Base-by-base conservation (phyloP, 352 stramenopile species). In the Phytophthora chlamydospora region DNA sequence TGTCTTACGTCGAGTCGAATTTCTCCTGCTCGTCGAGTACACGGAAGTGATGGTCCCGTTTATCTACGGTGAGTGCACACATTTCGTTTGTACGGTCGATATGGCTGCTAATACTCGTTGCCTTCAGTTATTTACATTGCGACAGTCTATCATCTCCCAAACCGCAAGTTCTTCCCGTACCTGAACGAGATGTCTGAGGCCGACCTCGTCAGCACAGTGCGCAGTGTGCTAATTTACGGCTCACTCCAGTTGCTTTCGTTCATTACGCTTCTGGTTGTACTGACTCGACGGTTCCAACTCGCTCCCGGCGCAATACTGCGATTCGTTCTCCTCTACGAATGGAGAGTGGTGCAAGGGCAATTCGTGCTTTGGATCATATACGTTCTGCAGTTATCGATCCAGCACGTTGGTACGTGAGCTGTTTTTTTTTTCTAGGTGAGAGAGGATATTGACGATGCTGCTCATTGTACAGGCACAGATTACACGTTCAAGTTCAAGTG, bases 401-500 rank as follows among this genome's bases (percentile, higher is more conserved):
- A 73, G 9, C 68, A 78, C 45, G 63, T 66, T 38, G 64, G 68
- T 75, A 45, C 43, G 50, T 58, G 29, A 29, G 34, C 6, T 44
- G 21, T 10, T 31, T 38, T 40, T 38, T 40, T 12, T 19, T 12
- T 1, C 38, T n/a, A 45, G 17, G 31, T 9, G 4, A 29, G n/a
- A 34, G 34, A 12, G 13, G 10, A 10, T 4, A 17, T 38, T n/a
- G 39, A 16, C 9, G 0, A 16, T 32, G n/a, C 11, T 8, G n/a
- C 1, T 29, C 17, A 5, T 17, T 42, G 12, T 41, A 10, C 46
- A 72, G 65, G 59, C 14, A 66, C 49, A 14, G 72, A 78, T 46
- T 77, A 72, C 41, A 71, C 58, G 8, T 76, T 80, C 42, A 53
- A 80, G 56, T 77, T 80, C 41, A 54, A 45, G 14, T 76, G 71